Percentiles rank a stretch among this genome's conserved stretches.
Evolutionary conservation across 345 rosid species (phyloP).

Genomic region (Eucalyptus sp.): DNA sequence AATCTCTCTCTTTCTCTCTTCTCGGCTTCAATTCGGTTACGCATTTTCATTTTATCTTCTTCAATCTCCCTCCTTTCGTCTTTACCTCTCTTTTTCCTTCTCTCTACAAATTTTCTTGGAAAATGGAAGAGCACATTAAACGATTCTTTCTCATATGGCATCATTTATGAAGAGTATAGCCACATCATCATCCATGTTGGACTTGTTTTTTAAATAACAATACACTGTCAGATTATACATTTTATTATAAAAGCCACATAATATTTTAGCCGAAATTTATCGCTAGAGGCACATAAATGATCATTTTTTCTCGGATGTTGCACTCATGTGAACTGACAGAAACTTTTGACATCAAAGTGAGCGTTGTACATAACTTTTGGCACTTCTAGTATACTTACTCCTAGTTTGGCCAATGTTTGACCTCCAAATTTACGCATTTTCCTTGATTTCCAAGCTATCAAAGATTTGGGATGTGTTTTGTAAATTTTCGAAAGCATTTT

Average conservation of each 20-base stretch:
- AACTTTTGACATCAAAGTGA: too few species aligned
- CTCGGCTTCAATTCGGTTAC: background rate
- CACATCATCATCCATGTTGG: background rate
- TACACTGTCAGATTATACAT: background rate
- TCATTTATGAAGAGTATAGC: background rate
- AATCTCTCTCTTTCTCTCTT: background rate
- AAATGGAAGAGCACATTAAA: background rate
- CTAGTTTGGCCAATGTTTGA: background rate
- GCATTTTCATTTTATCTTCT: background rate
- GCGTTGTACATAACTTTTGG: accelerated
- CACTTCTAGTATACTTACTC: background rate
- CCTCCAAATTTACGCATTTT: background rate
- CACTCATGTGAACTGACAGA: too few species aligned
- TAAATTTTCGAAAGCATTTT: background rate
- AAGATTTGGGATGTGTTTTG: background rate
- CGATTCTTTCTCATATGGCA: background rate
- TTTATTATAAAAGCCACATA: background rate
- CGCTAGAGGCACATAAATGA: background rate
- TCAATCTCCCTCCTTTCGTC: background rate
- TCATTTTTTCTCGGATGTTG: too few species aligned
- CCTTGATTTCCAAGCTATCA: background rate
- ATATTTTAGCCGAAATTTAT: background rate
- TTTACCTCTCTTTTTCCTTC: background rate
- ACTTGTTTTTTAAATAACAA: background rate
- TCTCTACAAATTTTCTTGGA: background rate